Base-by-base conservation (phyloP, 2,329 filamentous ascomycete species). In the Didymella glomerata region DNA sequence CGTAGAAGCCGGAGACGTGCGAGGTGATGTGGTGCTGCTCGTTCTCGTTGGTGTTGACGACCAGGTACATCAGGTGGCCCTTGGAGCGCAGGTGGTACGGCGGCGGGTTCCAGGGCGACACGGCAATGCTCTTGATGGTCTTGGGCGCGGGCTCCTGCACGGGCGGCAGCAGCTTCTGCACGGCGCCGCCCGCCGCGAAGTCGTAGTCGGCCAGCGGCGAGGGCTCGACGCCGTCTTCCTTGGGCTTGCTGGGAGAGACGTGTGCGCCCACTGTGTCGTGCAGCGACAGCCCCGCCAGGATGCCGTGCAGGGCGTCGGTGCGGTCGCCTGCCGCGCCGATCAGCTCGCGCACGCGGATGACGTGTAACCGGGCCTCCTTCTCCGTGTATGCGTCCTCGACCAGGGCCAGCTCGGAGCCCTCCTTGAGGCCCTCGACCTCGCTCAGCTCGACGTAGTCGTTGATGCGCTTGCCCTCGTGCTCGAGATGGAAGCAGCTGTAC, bases 401-500 rank as follows among this genome's bases (percentile, higher is more conserved):
- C 68, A 99, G 81, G 53, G 85, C 86, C 58, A 97, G 85, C 71
- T 93, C 90, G 34, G 93, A 90, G 63, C 93, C 88, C 32, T 89
- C 80, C 52, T 87, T 86, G 54, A 99, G 85, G 56, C 87, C 92
- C 47, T 90, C 85, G 54, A 99, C 90, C 75, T 99, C 94, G 54
- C 92, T 93, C 62, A 99, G 86, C 76, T 96, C 90, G 60, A 96
- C 86, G 71, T 95, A 98, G 79, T 99, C 95, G 78, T 98, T 98
- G 84, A 99, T 90, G 66, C 91, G 90, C 79, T 91, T 83, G 68
- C 92, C 92, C 60, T 91, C 89, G 81, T 93, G 89, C 81, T 98
- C 93, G 71, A 99, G 88, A 80, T 99, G 95, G 83, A 99, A 99
- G 84, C 95, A 99, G 52, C 95, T 96, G 82, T 97, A 97, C 79